Conservation (phyloP, 1,284 basidiomycete species). For the Ceratobasidium sp. region DNA sequence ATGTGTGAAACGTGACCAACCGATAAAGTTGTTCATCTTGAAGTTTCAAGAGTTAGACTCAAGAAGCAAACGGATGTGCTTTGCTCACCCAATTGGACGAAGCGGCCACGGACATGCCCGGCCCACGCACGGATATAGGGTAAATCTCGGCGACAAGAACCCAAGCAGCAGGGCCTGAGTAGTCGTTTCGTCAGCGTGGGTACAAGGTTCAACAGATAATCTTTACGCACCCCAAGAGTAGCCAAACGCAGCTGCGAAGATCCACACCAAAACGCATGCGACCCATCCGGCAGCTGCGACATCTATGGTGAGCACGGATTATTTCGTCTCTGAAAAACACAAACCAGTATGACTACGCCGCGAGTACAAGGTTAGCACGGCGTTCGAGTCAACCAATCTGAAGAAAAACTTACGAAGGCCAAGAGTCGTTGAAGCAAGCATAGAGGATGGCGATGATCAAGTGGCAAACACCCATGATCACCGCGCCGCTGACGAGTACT, state of each 20-base stretch:
- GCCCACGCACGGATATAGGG: conserved; percentile 75
- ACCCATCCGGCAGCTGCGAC: conserved; percentile 70
- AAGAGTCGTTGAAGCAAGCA: conserved; percentile 66
- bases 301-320: not conserved
- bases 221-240: conserved; percentile 70
- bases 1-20: conserved; percentile 55
- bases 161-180: conserved; percentile 70
- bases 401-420: conserved; percentile 60
- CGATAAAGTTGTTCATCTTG: conserved; percentile 82
- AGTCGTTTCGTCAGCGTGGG: conserved; percentile 3
- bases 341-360: conserved; percentile 42
- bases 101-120: conserved; percentile 75
- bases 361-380: not conserved
- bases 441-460: conserved; percentile 72
- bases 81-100: conserved; percentile 74
- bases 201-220: not conserved
- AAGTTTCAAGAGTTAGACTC: conserved; percentile 2
- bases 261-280: conserved; percentile 73
- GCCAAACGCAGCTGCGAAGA: conserved; percentile 72
- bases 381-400: not conserved
- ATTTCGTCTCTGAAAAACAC: not conserved
- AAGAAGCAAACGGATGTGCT: not conserved
- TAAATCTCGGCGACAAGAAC: conserved; percentile 69
- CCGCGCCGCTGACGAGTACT: conserved; percentile 75
- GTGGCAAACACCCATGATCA: conserved; percentile 78